These are phyloP conservation scores for Carex kokanica DNA, from an alignment of 176 grass and related monocot species.

Conservation along the genomic window DNA sequence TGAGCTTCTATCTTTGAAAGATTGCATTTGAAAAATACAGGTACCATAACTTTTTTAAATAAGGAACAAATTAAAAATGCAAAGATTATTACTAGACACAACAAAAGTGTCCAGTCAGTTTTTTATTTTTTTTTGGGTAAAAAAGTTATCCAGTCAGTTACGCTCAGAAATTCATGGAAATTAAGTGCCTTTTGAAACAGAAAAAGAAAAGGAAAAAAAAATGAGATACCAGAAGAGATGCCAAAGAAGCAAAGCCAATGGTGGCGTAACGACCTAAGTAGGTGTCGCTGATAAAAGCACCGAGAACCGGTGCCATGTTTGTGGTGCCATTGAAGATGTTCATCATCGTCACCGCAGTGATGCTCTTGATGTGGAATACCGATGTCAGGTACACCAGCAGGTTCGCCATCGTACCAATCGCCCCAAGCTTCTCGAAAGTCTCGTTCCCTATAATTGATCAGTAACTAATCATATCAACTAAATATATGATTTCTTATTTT, in stretches of 20 bases:
- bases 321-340: constrained; percentile 53
- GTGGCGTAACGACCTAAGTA: constrained; percentile 79
- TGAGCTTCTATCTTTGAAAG: background rate
- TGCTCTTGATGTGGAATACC: constrained; percentile 52
- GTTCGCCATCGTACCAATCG: constrained; percentile 60
- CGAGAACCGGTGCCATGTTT: constrained; percentile 49
- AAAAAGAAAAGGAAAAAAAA: background rate
- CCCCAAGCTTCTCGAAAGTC: constrained; percentile 73
- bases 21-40: background rate
- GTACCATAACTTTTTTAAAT: background rate
- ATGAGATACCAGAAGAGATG: constrained; percentile 39
- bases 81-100: too few relatives aligned
- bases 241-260: constrained; percentile 37
- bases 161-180: background rate
- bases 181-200: background rate
- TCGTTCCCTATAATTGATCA: constrained; percentile 50
- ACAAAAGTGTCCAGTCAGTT: too few relatives aligned
- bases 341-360: constrained; percentile 37
- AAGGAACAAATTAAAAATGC: background rate
- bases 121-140: too few relatives aligned
- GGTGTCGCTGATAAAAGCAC: constrained; percentile 71
- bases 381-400: constrained; percentile 75
- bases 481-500: background rate
- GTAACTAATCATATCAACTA: background rate
- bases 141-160: too few relatives aligned